These are phyloP conservation scores for Phytophthora fragariaefolia DNA, from an alignment of 352 stramenopile species.

Conservation along the genomic window DNA sequence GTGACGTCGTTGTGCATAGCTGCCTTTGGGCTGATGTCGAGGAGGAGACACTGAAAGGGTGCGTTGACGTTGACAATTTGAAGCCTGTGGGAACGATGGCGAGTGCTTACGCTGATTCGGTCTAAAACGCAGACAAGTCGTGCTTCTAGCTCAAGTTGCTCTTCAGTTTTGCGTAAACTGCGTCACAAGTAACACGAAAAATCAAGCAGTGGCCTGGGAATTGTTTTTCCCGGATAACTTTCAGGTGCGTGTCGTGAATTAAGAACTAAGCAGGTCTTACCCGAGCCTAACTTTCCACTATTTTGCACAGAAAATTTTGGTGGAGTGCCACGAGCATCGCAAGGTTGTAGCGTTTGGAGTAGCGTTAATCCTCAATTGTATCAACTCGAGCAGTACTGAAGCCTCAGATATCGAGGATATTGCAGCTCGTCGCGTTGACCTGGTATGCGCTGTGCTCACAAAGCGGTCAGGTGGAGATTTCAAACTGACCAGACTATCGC, in stretches of 20 bases:
- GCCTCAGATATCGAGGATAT: conserved; percentile 30
- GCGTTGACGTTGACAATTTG: conserved; percentile 16
- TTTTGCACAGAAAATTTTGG: conserved; percentile 70
- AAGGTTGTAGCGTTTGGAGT: conserved; percentile 77
- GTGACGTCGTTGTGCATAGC: conserved; percentile 44
- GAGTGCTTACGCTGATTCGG: conserved; percentile 5
- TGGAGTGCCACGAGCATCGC: conserved; percentile 80
- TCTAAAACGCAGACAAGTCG: conserved; percentile 40
- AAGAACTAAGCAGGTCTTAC: neutral
- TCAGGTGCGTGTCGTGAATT: conserved; percentile 45
- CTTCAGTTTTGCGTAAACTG: conserved; percentile 83
- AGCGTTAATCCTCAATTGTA: conserved; percentile 72
- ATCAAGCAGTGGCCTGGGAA: conserved; percentile 59
- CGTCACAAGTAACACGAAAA: conserved; percentile 50
- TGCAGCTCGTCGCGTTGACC: conserved; percentile 44
- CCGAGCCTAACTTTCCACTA: conserved; percentile 3
- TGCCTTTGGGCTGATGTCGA: conserved; percentile 71
- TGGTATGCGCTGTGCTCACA: conserved; percentile 54
- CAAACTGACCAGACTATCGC: neutral
- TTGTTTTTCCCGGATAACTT: conserved; percentile 77
- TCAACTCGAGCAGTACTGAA: conserved; percentile 46
- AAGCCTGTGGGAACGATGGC: neutral
- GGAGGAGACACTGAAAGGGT: conserved; percentile 55
- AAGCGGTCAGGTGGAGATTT: too few relatives aligned
- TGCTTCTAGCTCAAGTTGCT: conserved; percentile 66